These are phyloP conservation scores for Sergeia podlipaevii DNA, from an alignment of 208 protist genomes.

Conservation along the genomic window DNA sequence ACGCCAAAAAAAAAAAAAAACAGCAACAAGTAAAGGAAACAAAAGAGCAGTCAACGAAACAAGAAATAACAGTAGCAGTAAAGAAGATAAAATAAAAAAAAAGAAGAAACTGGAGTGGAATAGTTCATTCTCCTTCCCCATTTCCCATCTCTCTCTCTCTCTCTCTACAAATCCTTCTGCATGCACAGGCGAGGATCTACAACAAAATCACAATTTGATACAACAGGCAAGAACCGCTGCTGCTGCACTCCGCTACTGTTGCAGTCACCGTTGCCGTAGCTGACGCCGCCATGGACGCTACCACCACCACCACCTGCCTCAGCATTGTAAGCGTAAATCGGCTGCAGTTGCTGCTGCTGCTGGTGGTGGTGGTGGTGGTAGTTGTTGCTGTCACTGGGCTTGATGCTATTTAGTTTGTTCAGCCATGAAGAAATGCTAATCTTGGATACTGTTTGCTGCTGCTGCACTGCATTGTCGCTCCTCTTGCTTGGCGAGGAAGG, in stretches of 20 bases:
- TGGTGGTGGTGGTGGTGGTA: not conserved
- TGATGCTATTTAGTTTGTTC: no score
- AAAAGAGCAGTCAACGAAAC: not conserved
- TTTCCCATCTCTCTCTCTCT: not conserved
- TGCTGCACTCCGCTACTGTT: not conserved
- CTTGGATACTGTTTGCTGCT: no score
- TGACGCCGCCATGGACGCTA: not conserved
- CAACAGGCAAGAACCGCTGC: conserved; percentile 14
- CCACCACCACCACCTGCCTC: no score
- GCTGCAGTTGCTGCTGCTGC: no score
- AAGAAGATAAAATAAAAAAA: conserved; percentile 4
- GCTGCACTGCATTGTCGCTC: no score
- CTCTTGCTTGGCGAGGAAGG: no score
- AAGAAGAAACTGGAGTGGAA: not conserved
- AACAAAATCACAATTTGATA: conserved; percentile 29
- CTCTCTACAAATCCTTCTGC: conserved; percentile 8
- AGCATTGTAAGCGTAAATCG: no score
- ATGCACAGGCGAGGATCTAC: conserved; percentile 26
- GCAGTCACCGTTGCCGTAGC: not conserved
- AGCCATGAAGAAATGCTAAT: no score
- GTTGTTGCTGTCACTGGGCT: no score
- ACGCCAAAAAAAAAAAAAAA: no score
- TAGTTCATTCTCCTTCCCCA: no score
- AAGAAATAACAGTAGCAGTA: conserved; percentile 1
- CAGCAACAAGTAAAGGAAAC: not conserved